Evolutionary conservation across 768 basidiomycete species (phyloP), one percentile per base, ranked within the genome.

Genomic region (Boletus vinaceobasis): DNA sequence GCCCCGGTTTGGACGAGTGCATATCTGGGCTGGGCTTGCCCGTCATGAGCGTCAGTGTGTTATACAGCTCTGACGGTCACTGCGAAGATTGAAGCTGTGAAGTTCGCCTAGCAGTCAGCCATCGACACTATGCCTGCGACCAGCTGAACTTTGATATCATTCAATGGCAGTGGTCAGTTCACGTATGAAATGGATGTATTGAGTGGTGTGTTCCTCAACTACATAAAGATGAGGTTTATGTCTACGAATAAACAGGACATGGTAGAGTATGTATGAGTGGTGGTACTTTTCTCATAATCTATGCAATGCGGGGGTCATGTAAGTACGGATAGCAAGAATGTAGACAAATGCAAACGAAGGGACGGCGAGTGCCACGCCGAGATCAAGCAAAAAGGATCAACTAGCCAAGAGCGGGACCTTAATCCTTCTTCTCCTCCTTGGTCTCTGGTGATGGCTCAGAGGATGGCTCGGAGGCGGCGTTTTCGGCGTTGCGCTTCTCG

Each of bases 401-500:
- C 29, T 7, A 45, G 19, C n/a, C 17, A 27, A 55, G 17, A 52
- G 32, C 15, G 35, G 47, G 15, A 39, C 55, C 58, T 80, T 85
- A 91, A 66, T 93, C 87, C 77, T 92, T 92, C 88, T 93, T 91
- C 78, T 93, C 87, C 64, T 85, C 73, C 60, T 77, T 79, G 66
- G 74, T 73, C 65, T 75, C 72, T 7, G 71, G 35, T 71, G 65
- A 46, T 70, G 75, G 55, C 76, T 79, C 52, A 19, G 80, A 75
- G 19, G 65, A 46, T 70, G 75, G 55, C 76, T 79, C 52, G 21
- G 80, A 75, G 19, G 81, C 68, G 37, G 70, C 75, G 59, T 79
- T 81, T 74, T 92, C 90, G 29, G 88, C 87, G 61, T 82, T 84
- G 54, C 88, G 84, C 83, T 96, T 96, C 81, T 94, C 92, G 70